Conservation (phyloP, 2,329 filamentous ascomycete genomes). For the Ophiostoma sp. region DNA sequence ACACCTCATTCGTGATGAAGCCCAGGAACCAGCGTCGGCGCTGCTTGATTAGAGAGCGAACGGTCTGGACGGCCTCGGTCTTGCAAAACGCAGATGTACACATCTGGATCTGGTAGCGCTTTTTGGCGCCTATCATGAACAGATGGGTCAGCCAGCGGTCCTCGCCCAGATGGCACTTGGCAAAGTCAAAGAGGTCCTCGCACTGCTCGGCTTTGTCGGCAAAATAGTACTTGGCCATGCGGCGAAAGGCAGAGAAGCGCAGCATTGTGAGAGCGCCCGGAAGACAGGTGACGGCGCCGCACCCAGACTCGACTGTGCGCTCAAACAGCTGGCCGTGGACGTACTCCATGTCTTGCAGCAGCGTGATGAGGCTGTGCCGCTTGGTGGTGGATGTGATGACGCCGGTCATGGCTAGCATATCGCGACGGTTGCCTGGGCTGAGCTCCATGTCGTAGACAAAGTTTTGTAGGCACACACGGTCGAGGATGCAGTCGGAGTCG, state of each 20-base stretch:
- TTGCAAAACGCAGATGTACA: conserved; percentile 98
- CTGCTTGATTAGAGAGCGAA: conserved; percentile 82
- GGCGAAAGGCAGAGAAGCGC: conserved; percentile 89
- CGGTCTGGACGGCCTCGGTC: conserved; percentile 90
- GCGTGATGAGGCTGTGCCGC: conserved; percentile 80
- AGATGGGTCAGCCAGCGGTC: conserved; percentile 96
- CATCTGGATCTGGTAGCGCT: conserved; percentile 94
- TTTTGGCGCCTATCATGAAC: conserved; percentile 95
- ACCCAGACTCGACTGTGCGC: conserved; percentile 88
- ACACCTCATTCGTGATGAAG: conserved; percentile 96
- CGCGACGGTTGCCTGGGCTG: conserved; percentile 82
- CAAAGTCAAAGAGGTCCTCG: conserved; percentile 93
- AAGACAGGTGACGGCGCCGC: conserved; percentile 88
- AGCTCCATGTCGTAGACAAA: conserved; percentile 99
- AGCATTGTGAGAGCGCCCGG: conserved; percentile 94
- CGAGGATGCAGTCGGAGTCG: conserved; percentile 92
- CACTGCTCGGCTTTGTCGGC: conserved; percentile 94
- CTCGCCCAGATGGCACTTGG: conserved; percentile 90
- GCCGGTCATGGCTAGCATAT: conserved; percentile 96
- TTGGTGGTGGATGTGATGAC: conserved; percentile 92
- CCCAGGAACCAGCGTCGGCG: conserved; percentile 93
- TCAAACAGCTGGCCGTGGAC: conserved; percentile 96
- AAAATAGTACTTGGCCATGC: conserved; percentile 98
- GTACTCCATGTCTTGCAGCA: conserved; percentile 97
- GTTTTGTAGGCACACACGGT: conserved; percentile 87